phyloP scores from a whole-genome alignment of 345 rosid species.

The Linum usitatissimum region DNA sequence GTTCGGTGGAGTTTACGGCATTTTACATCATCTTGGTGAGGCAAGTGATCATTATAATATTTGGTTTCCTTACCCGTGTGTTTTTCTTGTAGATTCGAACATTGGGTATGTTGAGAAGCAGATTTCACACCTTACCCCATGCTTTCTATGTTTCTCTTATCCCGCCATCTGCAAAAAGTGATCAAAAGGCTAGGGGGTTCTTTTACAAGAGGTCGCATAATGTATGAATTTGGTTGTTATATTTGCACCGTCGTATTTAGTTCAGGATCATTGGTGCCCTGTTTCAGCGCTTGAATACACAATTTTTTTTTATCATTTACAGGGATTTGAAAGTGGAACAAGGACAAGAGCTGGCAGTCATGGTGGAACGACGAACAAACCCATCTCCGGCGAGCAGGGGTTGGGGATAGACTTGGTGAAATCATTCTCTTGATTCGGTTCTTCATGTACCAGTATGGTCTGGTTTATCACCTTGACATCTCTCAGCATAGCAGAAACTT shows the following conservation, averaged over 20 bases:
- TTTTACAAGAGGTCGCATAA: conserved; percentile 35
- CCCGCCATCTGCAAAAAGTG: conserved; percentile 46
- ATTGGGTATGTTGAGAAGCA: conserved; percentile 89
- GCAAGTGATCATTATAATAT: conserved; percentile 17
- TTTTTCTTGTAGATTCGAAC: conserved; percentile 62
- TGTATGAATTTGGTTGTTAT: conserved; percentile 29
- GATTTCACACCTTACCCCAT: conserved; percentile 78
- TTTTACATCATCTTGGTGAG: conserved; percentile 97
- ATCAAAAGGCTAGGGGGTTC: conserved; percentile 30
- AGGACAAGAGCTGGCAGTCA: conserved; percentile 93
- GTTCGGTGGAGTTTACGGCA: conserved; percentile 88
- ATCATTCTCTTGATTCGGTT: conserved; percentile 71
- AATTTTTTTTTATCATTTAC: conserved; percentile 10
- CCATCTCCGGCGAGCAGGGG: conserved; percentile 64
- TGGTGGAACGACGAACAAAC: conserved; percentile 96
- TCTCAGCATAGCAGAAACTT: conserved; percentile 68
- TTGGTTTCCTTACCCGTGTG: conserved; percentile 16
- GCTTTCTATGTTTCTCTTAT: conserved; percentile 62
- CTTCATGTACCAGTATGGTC: conserved; percentile 89
- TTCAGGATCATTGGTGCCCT: not conserved
- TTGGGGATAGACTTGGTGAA: conserved; percentile 63
- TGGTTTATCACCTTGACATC: conserved; percentile 97
- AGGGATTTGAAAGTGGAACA: conserved; percentile 41
- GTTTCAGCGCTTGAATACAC: conserved; percentile 4
- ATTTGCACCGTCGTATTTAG: conserved; percentile 5